These are phyloP conservation scores for Avena atlantica DNA, from an alignment of 176 grass and related monocot species.

Conservation along the genomic window DNA sequence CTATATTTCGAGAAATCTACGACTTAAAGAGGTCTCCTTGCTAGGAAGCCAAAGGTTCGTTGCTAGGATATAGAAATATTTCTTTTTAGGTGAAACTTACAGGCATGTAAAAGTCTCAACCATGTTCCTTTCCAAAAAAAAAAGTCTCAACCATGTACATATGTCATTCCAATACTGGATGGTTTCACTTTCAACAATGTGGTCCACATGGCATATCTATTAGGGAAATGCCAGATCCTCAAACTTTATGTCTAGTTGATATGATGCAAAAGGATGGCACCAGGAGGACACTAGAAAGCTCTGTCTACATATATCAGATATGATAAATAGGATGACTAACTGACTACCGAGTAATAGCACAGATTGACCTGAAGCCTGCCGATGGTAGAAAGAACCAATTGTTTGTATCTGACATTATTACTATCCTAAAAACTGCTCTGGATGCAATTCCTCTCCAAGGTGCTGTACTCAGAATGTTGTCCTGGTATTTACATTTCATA, in stretches of 20 bases:
- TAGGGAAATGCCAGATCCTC: not conserved
- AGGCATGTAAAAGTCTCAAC: not conserved
- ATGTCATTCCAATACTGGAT: not conserved
- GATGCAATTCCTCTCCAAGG: constrained; percentile 90
- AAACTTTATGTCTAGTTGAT: not conserved
- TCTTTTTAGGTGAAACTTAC: not conserved
- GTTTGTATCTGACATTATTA: constrained; percentile 89
- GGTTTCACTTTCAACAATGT: not conserved
- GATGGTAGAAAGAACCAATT: constrained; percentile 84
- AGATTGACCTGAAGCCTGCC: constrained; percentile 51
- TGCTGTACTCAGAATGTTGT: constrained; percentile 25
- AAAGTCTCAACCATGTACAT: not conserved
- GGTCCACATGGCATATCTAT: not conserved
- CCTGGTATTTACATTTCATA: constrained; percentile 10
- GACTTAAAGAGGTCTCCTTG: too few species aligned
- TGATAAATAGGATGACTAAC: not conserved
- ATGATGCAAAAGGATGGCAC: not conserved
- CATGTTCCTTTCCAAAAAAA: too few species aligned
- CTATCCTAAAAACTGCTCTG: constrained; percentile 88
- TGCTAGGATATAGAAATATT: not conserved
- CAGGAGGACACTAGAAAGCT: not conserved
- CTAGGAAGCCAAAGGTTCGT: not conserved
- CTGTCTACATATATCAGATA: not conserved
- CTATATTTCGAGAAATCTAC: not conserved
- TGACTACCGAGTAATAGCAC: not conserved